Base-by-base conservation (phyloP, 2,329 filamentous ascomycete genomes). In the Phialophora macrospora region DNA sequence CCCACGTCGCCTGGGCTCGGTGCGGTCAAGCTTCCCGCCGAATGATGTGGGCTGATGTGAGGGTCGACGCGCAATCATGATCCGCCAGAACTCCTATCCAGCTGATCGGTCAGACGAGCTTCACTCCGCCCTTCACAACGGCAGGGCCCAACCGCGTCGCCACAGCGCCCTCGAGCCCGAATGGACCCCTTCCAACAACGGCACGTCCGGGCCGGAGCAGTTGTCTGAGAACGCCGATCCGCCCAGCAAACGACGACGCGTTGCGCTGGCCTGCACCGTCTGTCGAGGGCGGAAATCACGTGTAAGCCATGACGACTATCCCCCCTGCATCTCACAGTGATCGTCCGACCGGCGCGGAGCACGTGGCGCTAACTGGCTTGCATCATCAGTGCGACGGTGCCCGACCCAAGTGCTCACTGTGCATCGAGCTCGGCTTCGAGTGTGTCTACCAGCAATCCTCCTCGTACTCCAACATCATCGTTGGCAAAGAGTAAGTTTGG, bases 351-450 rank as follows among this genome's bases (percentile, higher is more conserved):
- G 5, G 14, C 24, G 17, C 17, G n/a, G 24, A 28, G n/a, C 5
- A 34, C 24, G n/a, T 55, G 12, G n/a, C n/a, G n/a, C 52, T 12
- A n/a, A 48, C 55, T 64, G n/a, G 34, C 22, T 22, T 22, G 22
- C 14, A 6, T 14, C 55, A 24, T 51, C 20, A 70, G 68, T 70
- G 68, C 46, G 66, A 68, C 60, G 68, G 68, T 26, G 66, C 64
- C n/a, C 73, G 78, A 17, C 80, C 80, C 17, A 77, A 74, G 54
- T 82, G 80, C 65, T 76, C 76, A 11, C 70, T 75, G 34, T 82
- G 80, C 62, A 68, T 61, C 24, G 75, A 78, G 38, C 72, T 80
- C 44, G 77, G 75, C 12, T 79, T 78, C 62, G 79, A 80, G 12
- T 82, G 80, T 69, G 71, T 75, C 34, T 82, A 82, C 70, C 62